phyloP scores from a whole-genome alignment of 192 early-diverging fungal genomes.

The Linnemannia exigua region DNA sequence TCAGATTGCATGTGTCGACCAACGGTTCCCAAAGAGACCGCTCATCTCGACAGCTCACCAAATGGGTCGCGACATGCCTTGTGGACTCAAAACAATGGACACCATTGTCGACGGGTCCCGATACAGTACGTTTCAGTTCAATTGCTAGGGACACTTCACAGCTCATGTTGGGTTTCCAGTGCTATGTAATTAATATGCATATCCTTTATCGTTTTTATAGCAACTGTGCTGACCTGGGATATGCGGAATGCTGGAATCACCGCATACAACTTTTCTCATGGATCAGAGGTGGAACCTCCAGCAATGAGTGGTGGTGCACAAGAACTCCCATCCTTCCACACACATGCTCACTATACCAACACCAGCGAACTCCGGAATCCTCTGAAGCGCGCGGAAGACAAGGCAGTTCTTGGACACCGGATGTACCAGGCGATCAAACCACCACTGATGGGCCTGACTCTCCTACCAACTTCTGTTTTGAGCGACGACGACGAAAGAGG shows the following conservation, averaged over 20 bases:
- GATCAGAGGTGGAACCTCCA: conserved; percentile 13
- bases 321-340: conserved; percentile 32
- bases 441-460: conserved; percentile 18
- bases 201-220: conserved; percentile 13
- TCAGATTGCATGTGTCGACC: conserved; percentile 36
- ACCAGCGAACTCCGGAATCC: conserved; percentile 29
- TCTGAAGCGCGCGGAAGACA: background rate
- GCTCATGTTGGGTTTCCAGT: too few relatives aligned
- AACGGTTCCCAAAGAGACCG: conserved; percentile 34
- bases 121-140: conserved; percentile 12
- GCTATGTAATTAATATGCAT: too few relatives aligned
- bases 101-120: background rate
- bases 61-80: conserved; percentile 24
- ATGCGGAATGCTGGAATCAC: conserved; percentile 26
- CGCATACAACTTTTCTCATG: conserved; percentile 34
- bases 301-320: conserved; percentile 16
- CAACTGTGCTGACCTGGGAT: conserved; percentile 28
- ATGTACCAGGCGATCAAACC: conserved; percentile 27
- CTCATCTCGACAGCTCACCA: conserved; percentile 33
- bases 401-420: background rate
- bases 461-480: conserved; percentile 8
- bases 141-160: background rate
- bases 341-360: conserved; percentile 43
- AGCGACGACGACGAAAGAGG: conserved; percentile 8
- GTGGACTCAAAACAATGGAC: conserved; percentile 33